These are phyloP conservation scores for Epichloe baconii DNA, from an alignment of 2,329 filamentous ascomycete genomes.

Conservation along the genomic window DNA sequence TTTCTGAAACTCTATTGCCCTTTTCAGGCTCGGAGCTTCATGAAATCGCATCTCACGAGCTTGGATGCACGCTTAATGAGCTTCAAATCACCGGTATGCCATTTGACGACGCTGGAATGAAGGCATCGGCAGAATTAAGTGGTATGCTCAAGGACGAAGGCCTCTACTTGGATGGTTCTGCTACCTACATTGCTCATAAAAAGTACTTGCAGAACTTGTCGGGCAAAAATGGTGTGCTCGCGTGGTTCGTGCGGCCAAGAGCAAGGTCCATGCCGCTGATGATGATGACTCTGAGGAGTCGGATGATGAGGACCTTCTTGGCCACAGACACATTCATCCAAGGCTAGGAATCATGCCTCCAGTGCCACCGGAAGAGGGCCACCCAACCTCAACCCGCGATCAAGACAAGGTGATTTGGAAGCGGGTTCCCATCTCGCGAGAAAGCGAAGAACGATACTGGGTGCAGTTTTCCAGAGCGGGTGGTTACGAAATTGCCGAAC, in stretches of 20 bases:
- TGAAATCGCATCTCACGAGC: slow-evolving; percentile 38
- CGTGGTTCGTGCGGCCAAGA: slow-evolving; percentile 32
- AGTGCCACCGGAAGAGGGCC: slow-evolving; percentile 28
- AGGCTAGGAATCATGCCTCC: slow-evolving; percentile 23
- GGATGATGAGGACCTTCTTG: slow-evolving; percentile 7
- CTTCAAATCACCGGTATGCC: slow-evolving; percentile 39
- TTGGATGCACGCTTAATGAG: slow-evolving; percentile 40
- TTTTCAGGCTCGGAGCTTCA: slow-evolving; percentile 35
- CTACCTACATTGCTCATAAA: slow-evolving; percentile 29
- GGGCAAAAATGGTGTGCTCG: slow-evolving; percentile 27
- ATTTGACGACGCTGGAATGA: slow-evolving; percentile 33
- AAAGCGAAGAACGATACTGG: slow-evolving; percentile 31
- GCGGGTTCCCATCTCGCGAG: slow-evolving; percentile 29
- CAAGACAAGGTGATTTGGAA: slow-evolving; percentile 38
- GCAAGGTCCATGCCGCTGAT: slow-evolving; percentile 14
- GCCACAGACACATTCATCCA: slow-evolving; percentile 13
- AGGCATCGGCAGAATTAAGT: slow-evolving; percentile 33
- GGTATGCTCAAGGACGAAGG: slow-evolving; percentile 41
- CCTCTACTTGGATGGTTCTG: slow-evolving; percentile 32
- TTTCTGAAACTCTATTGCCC: slow-evolving; percentile 31
- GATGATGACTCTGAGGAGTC: slow-evolving; percentile 18
- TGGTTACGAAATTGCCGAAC: slow-evolving; percentile 23
- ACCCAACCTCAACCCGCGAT: slow-evolving; percentile 28
- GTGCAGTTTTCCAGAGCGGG: slow-evolving; percentile 30
- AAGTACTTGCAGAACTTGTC: slow-evolving; percentile 26